Base-by-base conservation (phyloP, 169 alveolate species). In the Sarcocystis neurona region DNA sequence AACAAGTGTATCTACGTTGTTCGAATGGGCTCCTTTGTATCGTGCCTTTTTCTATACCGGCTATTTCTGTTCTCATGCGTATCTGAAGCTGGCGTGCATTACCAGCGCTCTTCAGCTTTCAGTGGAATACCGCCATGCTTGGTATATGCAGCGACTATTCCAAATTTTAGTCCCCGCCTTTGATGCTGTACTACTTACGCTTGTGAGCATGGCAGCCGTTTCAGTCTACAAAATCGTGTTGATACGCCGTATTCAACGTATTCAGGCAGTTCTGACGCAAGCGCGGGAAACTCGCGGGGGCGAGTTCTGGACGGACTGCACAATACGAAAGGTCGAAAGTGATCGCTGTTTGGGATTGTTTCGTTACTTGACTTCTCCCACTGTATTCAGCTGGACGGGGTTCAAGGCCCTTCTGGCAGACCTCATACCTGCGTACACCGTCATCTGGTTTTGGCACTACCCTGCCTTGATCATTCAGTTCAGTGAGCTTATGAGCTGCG, bases 341-440 rank as follows among this genome's bases (percentile, higher is more conserved):
- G 58, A 60, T 30, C 68, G 89, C 10, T 90, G 89, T 56, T 72
- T 84, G 58, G 93, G 93, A 39, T 34, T 85, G 82, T 85, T 90
- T 34, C 90, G 84, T 43, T 90, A 90, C 58, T 75, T 90, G 0
- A 72, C 79, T 30, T 70, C 89, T 32, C 48, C 74, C 10, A 60
- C 56, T 77, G 58, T 77, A 30, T 75, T 75, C 58, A 53, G 58
- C 5, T 70, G 75, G 53, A 84, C 47, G 37, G 70, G 44, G 56
- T 50, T 90, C 74, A 53, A 74, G 43, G 80, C 88, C 0, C 84
- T 90, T 43, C 47, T 84, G 27, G 68, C 50, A 18, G 93, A 90
- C 89, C 88, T 90, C 46, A 75, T 90, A 47, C 91, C 93, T 48
- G 91, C 91, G 0, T 85, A 75, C 70, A 90, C 78, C 79, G 79